Base-by-base conservation (phyloP, 805 yeast genomes). In the Metschnikowia noctiluminum region DNA sequence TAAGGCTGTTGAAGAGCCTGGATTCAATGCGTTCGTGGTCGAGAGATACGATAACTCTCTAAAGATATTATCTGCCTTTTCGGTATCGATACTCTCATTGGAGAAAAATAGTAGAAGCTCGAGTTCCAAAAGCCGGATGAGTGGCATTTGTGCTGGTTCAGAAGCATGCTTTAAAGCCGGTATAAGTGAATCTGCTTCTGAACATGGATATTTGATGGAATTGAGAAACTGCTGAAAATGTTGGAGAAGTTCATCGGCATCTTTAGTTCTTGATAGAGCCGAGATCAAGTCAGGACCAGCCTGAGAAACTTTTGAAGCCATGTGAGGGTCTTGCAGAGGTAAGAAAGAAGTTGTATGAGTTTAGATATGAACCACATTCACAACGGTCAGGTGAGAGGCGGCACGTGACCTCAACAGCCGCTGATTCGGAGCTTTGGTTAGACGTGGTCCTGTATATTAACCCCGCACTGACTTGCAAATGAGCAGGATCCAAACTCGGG, bases 91-190 rank as follows among this genome's bases (percentile, higher is more conserved):
- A 3, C 40, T 31, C 12, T 14, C 40, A 5, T 42, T 27, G 11
- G 46, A 16, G 39, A 49, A 52, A 40, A 40, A 56, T 7, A 56
- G 42, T 14, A 31, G 45, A 28, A 52, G 32, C 36, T 56, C 59
- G 13, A 45, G 36, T 31, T 46, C 48, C 16, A 40, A 35, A 7
- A 54, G 38, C 13, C 41, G 45, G 11, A 40, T 4, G 2, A 45
- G 34, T n/a, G 52, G 48, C 7, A 15, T 28, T 16, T 40, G 48
- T 2, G 36, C 16, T 7, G 43, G 38, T 6, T 27, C 35, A 14
- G 42, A 10, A 3, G 28, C 42, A 27, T 7, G 27, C 13, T 43
- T 21, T 11, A 40, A 30, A 13, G 31, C 35, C 11, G 38, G 8
- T 8, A 43, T 26, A 12, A 43, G 44, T 7, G 7, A 15, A 6